Percentiles rank a stretch among this genome's conserved stretches.
phyloP scores from a whole-genome alignment of 768 basidiomycete species.

The Russula brevipes region DNA sequence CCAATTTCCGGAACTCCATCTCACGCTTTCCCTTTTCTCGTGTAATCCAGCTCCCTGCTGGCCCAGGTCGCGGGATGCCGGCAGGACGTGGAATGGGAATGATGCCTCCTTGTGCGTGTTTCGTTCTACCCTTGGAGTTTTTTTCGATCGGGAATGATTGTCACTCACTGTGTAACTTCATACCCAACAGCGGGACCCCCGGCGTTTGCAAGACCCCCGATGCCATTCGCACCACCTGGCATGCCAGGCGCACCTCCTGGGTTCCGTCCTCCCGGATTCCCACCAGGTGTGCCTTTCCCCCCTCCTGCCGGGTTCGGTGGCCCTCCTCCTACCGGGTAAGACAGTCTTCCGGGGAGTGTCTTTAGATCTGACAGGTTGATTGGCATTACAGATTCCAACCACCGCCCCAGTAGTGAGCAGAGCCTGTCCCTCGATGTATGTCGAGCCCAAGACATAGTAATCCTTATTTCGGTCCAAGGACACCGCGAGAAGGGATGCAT shows the following conservation, averaged over 20 bases:
- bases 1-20: not conserved
- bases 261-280: conserved; percentile 80
- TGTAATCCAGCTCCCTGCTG: conserved; percentile 61
- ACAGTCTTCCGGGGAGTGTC: conserved; percentile 4
- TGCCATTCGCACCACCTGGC: conserved; percentile 61
- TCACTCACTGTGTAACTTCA: conserved; percentile 6
- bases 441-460: conserved; percentile 5
- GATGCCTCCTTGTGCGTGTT: conserved; percentile 73
- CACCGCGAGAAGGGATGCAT: not conserved
- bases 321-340: conserved; percentile 77
- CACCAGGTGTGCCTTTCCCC: conserved; percentile 72
- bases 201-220: conserved; percentile 61
- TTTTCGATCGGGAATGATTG: conserved; percentile 21
- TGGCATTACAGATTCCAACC: conserved; percentile 41
- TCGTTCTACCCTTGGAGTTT: conserved; percentile 9
- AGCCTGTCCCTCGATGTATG: conserved; percentile 3
- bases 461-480: not conserved
- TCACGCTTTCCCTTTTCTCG: conserved; percentile 26
- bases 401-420: conserved; percentile 38
- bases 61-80: conserved; percentile 92
- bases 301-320: conserved; percentile 78
- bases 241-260: conserved; percentile 86
- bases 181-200: conserved; percentile 50
- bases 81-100: conserved; percentile 97
- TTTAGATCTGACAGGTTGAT: not conserved